Evolutionary conservation across 225 moss, liverwort and hornwort genomes (phyloP), one percentile per base, ranked within the genome.

Genomic region (Marchantia paleacea): DNA sequence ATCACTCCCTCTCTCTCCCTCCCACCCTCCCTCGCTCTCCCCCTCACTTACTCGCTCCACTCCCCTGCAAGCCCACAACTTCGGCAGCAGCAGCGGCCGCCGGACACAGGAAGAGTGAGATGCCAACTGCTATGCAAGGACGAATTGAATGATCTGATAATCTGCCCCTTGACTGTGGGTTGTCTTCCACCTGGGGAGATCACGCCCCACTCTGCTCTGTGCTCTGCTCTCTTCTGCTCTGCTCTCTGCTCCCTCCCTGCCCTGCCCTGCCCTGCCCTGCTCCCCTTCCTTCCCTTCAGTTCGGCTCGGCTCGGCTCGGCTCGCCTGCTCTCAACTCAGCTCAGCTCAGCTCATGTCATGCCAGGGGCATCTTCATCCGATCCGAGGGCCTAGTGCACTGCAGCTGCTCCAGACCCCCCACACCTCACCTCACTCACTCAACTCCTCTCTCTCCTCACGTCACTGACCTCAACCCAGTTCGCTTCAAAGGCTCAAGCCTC

Each of bases 131-230:
- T 54, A 51, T 54, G 74, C 54, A 53, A 74, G 74, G 54, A 74
- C 74, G 74, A 74, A 74, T 24, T 74, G 74, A 28, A 74, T 74
- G 74, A 74, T 74, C 54, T 55, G 74, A 74, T 74, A 26, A 74
- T 74, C 48, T 5, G 15, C 48, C 16, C 47, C 48, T 26, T 70
- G 13, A 49, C 69, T 65, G 29, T 70, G 69, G 69, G 47, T 70
- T 70, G 74, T 74, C 74, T 29, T 74, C 74, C 68, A 54, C 54
- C 54, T 28, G 26, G 25, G 26, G 11, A 62, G 28, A 73, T 54
- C 74, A 54, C 74, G 54, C 54, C 68, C 62, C 62, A 16, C 51
- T n/a, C 72, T 50, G 19, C 72, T 70, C 28, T 48, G 8, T 39
- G 39, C 39, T 39, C 39, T 39, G 39, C 39, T 39, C 39, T 47